These are phyloP conservation scores for Penicillium mononematosum DNA, from an alignment of 495 filamentous ascomycete genomes.

Conservation along the genomic window DNA sequence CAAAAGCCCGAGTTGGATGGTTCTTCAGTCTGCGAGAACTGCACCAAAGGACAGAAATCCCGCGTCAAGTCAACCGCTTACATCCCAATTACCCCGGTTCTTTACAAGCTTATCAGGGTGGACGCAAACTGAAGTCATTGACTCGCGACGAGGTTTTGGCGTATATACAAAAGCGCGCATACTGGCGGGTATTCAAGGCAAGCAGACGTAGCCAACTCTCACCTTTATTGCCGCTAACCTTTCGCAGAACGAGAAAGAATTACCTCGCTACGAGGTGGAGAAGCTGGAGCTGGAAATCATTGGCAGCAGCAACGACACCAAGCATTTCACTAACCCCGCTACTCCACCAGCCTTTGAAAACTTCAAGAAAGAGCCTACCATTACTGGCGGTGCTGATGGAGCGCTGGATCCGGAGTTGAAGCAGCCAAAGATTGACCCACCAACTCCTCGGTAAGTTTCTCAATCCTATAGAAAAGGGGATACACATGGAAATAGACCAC, in stretches of 20 bases:
- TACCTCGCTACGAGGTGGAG: constrained; percentile 11
- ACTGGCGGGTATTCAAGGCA: constrained; percentile 16
- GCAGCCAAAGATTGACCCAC: constrained; percentile 6
- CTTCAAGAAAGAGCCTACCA: constrained; percentile 13
- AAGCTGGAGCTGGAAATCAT: constrained; percentile 15
- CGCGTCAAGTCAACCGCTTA: constrained; percentile 9
- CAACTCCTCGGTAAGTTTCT: background rate
- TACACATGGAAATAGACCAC: background rate
- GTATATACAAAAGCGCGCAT: constrained; percentile 5
- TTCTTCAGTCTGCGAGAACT: constrained; percentile 6
- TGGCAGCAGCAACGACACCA: constrained; percentile 14
- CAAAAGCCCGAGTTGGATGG: constrained; percentile 10
- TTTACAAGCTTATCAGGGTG: constrained; percentile 6
- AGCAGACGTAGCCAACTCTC: background rate
- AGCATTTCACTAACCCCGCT: constrained; percentile 7
- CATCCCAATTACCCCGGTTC: constrained; percentile 9
- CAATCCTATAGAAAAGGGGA: background rate
- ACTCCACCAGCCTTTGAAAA: constrained; percentile 3
- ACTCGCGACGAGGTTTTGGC: constrained; percentile 7
- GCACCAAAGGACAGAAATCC: background rate
- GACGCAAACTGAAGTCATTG: constrained; percentile 1
- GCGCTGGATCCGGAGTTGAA: constrained; percentile 10
- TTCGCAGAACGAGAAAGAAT: constrained; percentile 6
- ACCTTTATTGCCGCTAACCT: background rate
- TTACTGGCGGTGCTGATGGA: constrained; percentile 12